phyloP scores from a whole-genome alignment of 1,139 yeast genomes.

The Insectozyma bohioensis region DNA sequence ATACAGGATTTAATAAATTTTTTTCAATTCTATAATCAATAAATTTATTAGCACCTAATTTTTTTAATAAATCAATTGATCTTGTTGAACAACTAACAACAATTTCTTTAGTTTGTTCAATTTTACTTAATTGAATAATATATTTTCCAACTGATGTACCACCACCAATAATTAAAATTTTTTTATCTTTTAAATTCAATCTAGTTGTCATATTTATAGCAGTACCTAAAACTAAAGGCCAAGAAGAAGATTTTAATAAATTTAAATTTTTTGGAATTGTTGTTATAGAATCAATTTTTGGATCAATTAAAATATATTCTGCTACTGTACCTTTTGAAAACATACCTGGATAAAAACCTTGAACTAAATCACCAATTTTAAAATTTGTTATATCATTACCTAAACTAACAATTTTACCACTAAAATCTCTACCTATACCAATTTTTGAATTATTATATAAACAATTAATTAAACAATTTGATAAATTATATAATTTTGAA shows the following conservation, averaged over 20 bases:
- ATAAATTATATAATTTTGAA: constrained; percentile 41
- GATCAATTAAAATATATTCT: constrained; percentile 38
- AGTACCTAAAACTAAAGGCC: constrained; percentile 58
- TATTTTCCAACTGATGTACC: constrained; percentile 70
- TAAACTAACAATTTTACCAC: constrained; percentile 62
- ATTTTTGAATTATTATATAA: constrained; percentile 16
- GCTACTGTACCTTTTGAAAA: constrained; percentile 57
- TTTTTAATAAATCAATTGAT: constrained; percentile 39
- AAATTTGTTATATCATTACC: constrained; percentile 41
- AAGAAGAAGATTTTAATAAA: constrained; percentile 56
- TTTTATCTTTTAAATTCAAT: constrained; percentile 14
- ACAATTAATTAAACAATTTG: constrained; percentile 6
- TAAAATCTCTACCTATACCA: constrained; percentile 69
- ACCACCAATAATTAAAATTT: constrained; percentile 67
- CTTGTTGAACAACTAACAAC: constrained; percentile 38
- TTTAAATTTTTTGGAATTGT: constrained; percentile 49
- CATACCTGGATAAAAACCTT: constrained; percentile 61
- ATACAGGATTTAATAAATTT: constrained; percentile 21
- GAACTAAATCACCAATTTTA: constrained; percentile 62
- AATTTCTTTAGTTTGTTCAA: constrained; percentile 44
- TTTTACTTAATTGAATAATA: constrained; percentile 57
- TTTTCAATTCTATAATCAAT: constrained; percentile 48
- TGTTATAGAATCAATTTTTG: constrained; percentile 37
- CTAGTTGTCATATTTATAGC: constrained; percentile 46
- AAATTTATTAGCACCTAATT: constrained; percentile 51